Conservation (phyloP, 441 rosid species). For the Dalechampia spathulata region DNA sequence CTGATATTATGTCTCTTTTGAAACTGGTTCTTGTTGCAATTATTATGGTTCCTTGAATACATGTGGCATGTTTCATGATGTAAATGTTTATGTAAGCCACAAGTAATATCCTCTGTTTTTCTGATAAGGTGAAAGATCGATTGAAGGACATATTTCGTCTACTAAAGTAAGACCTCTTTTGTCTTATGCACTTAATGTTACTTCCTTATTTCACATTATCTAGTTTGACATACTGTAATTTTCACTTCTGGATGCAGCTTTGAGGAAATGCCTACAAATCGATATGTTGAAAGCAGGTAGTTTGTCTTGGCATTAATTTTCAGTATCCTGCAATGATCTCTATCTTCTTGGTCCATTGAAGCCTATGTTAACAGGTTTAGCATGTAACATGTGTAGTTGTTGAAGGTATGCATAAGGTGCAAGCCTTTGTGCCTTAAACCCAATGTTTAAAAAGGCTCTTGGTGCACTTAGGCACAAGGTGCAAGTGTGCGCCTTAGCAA, state of each 20-base stretch:
- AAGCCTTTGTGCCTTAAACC: too few relatives aligned
- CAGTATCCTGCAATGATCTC: background rate
- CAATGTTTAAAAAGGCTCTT: too few relatives aligned
- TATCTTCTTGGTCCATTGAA: constrained; percentile 8
- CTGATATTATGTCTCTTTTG: background rate
- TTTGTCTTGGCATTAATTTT: constrained; percentile 3
- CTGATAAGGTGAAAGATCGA: constrained; percentile 59
- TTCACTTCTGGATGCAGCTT: constrained; percentile 47
- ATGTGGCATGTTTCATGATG: background rate
- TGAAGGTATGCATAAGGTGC: too few relatives aligned
- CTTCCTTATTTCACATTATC: background rate
- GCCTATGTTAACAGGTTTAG: constrained; percentile 7
- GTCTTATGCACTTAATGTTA: background rate
- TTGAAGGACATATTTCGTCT: constrained; percentile 72
- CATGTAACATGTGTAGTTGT: background rate
- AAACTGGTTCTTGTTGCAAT: background rate
- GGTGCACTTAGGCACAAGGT: too few relatives aligned
- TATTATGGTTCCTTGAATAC: background rate
- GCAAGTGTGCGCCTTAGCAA: too few relatives aligned
- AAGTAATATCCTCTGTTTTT: constrained; percentile 1
- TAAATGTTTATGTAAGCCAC: background rate
- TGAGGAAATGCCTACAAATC: constrained; percentile 98
- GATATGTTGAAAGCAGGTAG: constrained; percentile 93
- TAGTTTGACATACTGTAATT: constrained; percentile 13
- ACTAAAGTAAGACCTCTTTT: constrained; percentile 53